Evolutionary conservation across 345 rosid genomes (phyloP).

Genomic region (Sapria himalayana): DNA sequence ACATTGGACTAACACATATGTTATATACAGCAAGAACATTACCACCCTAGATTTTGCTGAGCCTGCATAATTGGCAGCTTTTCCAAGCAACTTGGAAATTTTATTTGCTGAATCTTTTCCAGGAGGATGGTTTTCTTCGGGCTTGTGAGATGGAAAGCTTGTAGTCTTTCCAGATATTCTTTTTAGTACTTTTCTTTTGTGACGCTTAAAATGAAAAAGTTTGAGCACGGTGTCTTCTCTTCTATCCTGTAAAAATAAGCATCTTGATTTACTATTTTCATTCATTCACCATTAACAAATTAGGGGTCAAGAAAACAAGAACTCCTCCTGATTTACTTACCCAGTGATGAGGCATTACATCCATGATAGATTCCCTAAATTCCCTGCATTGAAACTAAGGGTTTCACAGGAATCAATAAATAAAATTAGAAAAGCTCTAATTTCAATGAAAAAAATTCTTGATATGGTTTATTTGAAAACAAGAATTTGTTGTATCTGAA

Average conservation of each 20-base stretch:
- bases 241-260: constrained; percentile 50
- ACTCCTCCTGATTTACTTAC: constrained; percentile 19
- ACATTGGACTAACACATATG: too few relatives aligned
- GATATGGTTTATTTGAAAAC: background rate
- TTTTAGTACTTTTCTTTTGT: constrained; percentile 69
- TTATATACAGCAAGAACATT: too few relatives aligned
- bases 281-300: constrained; percentile 1
- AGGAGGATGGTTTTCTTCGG: constrained; percentile 79
- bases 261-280: constrained; percentile 6
- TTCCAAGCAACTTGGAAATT: constrained; percentile 63
- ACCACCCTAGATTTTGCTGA: constrained; percentile 90
- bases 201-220: constrained; percentile 73
- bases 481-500: too few relatives aligned
- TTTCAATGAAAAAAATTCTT: constrained; percentile 1
- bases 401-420: background rate
- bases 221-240: constrained; percentile 81
- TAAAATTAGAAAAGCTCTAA: background rate
- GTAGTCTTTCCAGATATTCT: constrained; percentile 45
- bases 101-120: constrained; percentile 78
- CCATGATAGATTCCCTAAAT: constrained; percentile 85
- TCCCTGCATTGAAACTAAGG: constrained; percentile 88
- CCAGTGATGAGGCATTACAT: constrained; percentile 95
- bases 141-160: constrained; percentile 68
- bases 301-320: constrained; percentile 2
- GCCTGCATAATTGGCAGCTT: constrained; percentile 69